phyloP scores from a whole-genome alignment of 2,329 filamentous ascomycete genomes.

The Podosphaera xanthii region DNA sequence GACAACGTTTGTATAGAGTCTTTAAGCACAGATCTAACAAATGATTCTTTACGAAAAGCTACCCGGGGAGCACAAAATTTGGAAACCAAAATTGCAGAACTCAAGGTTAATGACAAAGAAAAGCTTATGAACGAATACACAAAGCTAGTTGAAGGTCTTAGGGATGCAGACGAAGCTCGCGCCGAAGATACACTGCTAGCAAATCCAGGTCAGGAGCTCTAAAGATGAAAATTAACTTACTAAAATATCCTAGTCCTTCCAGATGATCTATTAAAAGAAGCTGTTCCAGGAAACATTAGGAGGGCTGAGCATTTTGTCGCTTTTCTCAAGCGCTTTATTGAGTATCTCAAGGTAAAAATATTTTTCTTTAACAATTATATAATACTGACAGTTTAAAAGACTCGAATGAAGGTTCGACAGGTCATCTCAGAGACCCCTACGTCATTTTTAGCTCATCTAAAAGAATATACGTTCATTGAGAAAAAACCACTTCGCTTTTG shows the following conservation, averaged over 20 bases:
- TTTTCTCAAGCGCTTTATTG: conserved; percentile 89
- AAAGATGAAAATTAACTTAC: not conserved
- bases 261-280: conserved; percentile 84
- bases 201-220: conserved; percentile 35
- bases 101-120: conserved; percentile 87
- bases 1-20: conserved; percentile 99
- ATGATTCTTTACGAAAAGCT: conserved; percentile 80
- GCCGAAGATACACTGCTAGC: conserved; percentile 95
- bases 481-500: conserved; percentile 89
- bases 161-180: conserved; percentile 69
- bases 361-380: conserved; percentile 3
- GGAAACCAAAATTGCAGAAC: conserved; percentile 74
- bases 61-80: conserved; percentile 77
- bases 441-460: conserved; percentile 79
- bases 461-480: conserved; percentile 92
- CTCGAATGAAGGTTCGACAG: conserved; percentile 91
- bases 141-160: conserved; percentile 78
- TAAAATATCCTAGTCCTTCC: conserved; percentile 40
- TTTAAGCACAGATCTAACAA: conserved; percentile 85
- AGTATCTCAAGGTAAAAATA: conserved; percentile 54
- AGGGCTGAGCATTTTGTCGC: conserved; percentile 89
- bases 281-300: conserved; percentile 86
- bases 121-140: conserved; percentile 90
- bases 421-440: conserved; percentile 93
- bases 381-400: conserved; percentile 25